Evolutionary conservation across 169 alveolate species (phyloP), one percentile per base, ranked within the genome.

Genomic region (Miamiensis avidus): DNA sequence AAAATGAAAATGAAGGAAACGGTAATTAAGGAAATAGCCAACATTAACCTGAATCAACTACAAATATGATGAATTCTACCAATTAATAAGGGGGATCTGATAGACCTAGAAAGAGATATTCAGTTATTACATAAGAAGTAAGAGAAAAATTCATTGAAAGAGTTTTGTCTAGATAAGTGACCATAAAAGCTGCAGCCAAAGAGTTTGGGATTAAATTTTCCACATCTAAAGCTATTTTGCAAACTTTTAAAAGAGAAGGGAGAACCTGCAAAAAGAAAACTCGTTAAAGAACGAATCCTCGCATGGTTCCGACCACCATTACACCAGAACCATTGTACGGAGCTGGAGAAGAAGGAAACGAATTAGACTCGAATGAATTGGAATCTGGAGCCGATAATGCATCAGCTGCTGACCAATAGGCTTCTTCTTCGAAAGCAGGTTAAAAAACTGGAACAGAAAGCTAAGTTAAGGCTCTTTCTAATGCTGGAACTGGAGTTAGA

Each of bases 171-270:
- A 74, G 76, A 30, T 31, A 83, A 65, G 75, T 81, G 0, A 83
- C 88, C 26, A 83, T 83, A 33, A 75, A 76, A 31, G 69, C 74
- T 76, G 88, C 88, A 0, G 82, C 88, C 25, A 28, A 76, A 64
- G 82, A 83, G 31, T 83, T 83, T 83, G 88, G 88, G 76, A 75
- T 83, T 16, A 83, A 83, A 75, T 83, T 83, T 65, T 74, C 82
- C 32, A 83, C 88, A 1, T 83, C 88, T 64, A 83, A 83, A 83
- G 88, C 88, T 29, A 83, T 83, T 30, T 65, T 83, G 73, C 74
- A 83, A 75, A 83, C 83, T 26, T 83, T 75, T 64, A 75, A 81
- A 75, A 83, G 73, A 64, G 88, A 83, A 75, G 88, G 88, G 27
- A 74, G 88, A 76, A 72, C 76, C 11, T 81, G 88, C 28, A 83